Conservation (phyloP, 2,329 filamentous ascomycete genomes). For the Sordariomycetes sp. region DNA sequence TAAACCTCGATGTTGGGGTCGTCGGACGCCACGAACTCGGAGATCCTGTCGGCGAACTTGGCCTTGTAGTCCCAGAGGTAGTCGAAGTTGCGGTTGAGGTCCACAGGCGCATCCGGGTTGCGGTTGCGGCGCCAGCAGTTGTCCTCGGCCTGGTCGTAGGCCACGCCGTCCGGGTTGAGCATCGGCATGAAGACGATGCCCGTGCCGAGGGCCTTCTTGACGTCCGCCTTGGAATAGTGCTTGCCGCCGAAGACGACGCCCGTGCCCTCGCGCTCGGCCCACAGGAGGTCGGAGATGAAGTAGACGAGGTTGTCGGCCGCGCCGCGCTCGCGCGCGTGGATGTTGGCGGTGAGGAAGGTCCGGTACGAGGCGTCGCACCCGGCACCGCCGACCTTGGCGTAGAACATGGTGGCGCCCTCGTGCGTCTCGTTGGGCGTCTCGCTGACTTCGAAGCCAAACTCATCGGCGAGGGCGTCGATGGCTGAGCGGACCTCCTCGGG, state of each 20-base stretch:
- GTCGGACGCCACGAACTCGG: conserved; percentile 18
- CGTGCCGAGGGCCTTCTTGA: conserved; percentile 32
- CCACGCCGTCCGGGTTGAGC: conserved; percentile 40
- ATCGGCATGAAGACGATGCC: conserved; percentile 40
- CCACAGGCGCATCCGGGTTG: conserved; percentile 29
- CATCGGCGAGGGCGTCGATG: conserved; percentile 24
- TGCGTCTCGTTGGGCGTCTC: conserved; percentile 27
- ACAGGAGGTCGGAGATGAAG: conserved; percentile 42
- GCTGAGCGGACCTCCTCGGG: conserved; percentile 28
- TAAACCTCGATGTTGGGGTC: conserved; percentile 30
- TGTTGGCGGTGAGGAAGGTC: conserved; percentile 36
- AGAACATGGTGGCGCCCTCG: conserved; percentile 23
- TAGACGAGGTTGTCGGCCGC: conserved; percentile 42
- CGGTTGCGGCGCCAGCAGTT: conserved; percentile 44
- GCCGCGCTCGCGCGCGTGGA: conserved; percentile 45
- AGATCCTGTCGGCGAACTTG: conserved; percentile 24
- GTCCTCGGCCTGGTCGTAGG: conserved; percentile 33
- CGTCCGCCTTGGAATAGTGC: conserved; percentile 35
- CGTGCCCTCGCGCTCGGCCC: conserved; percentile 31
- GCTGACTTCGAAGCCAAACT: conserved; percentile 25
- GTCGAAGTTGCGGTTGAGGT: conserved; percentile 45
- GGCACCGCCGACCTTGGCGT: conserved; percentile 27
- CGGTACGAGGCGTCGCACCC: conserved; percentile 18
- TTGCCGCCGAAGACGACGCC: conserved; percentile 38
- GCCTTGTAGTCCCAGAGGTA: conserved; percentile 39